Conservation (phyloP, 192 early-diverging fungal species). For the Entomortierella lignicola region DNA sequence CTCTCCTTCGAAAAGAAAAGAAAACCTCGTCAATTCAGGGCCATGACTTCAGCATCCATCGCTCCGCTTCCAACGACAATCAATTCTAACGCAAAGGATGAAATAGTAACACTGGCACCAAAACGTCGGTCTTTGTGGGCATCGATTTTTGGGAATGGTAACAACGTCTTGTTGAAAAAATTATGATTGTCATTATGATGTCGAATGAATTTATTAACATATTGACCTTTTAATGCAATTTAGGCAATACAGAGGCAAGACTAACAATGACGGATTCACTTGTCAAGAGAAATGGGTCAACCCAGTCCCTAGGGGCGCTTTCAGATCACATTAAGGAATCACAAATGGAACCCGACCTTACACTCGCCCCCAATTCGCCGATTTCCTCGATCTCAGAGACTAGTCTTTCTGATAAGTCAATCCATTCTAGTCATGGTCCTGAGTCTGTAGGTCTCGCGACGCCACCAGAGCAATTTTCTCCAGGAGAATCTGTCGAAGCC, state of each 20-base stretch:
- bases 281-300: conserved; percentile 25
- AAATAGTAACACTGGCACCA: conserved; percentile 5
- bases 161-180: background rate
- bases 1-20: conserved; percentile 32
- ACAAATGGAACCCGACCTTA: background rate
- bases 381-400: conserved; percentile 13
- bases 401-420: conserved; percentile 1
- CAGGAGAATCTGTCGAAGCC: conserved; percentile 11
- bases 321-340: background rate
- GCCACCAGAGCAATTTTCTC: conserved; percentile 3
- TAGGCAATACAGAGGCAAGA: conserved; percentile 17
- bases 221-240: background rate
- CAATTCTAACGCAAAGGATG: background rate
- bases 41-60: conserved; percentile 18
- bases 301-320: conserved; percentile 21
- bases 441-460: background rate
- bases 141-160: conserved; percentile 45
- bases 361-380: conserved; percentile 6
- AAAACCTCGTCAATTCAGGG: conserved; percentile 35
- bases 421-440: background rate
- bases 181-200: background rate
- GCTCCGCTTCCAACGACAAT: background rate
- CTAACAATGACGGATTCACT: conserved; percentile 23
- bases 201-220: background rate
- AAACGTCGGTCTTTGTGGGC: conserved; percentile 48